Evolutionary conservation across 257 asterid species (phyloP).

Genomic region (Nicotiana paniculata): DNA sequence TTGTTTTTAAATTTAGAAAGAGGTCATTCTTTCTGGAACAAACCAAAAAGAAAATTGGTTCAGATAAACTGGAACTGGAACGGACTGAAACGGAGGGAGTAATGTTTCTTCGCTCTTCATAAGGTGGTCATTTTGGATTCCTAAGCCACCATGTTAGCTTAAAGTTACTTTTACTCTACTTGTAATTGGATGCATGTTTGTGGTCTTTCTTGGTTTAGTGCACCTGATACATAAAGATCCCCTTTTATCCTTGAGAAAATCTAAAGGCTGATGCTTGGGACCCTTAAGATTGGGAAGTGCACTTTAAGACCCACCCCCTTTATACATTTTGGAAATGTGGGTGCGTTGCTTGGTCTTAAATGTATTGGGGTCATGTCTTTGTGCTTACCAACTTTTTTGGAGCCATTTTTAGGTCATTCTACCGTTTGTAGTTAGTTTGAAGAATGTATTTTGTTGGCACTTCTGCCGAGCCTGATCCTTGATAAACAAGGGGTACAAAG

Average conservation of each 20-base stretch:
- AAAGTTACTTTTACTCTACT: conserved; percentile 29
- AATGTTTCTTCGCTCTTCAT: neutral
- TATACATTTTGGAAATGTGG: neutral
- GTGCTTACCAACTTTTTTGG: neutral
- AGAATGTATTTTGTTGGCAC: neutral
- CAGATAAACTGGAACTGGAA: too few species aligned
- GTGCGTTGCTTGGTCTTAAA: conserved; percentile 18
- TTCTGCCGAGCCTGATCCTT: neutral
- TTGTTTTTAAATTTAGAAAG: too few species aligned
- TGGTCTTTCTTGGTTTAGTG: conserved; percentile 20
- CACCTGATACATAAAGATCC: conserved; percentile 23
- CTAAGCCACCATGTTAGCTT: conserved; percentile 16
- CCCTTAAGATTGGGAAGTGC: conserved; percentile 21
- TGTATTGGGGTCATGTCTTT: conserved; percentile 8
- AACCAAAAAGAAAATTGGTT: too few species aligned
- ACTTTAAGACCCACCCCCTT: conserved; percentile 21
- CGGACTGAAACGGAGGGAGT: too few species aligned
- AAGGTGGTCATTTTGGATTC: conserved; percentile 16
- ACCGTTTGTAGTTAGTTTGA: neutral
- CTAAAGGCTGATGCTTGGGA: conserved; percentile 14
- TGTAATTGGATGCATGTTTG: conserved; percentile 22
- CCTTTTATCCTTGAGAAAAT: conserved; percentile 26
- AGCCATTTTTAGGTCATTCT: neutral
- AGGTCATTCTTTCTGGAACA: too few species aligned
- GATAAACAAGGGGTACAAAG: neutral